Percentiles rank a stretch among this genome's conserved stretches.
These are phyloP conservation scores for Trametes cinnabarina DNA, from an alignment of 768 basidiomycete species.

Conservation along the genomic window DNA sequence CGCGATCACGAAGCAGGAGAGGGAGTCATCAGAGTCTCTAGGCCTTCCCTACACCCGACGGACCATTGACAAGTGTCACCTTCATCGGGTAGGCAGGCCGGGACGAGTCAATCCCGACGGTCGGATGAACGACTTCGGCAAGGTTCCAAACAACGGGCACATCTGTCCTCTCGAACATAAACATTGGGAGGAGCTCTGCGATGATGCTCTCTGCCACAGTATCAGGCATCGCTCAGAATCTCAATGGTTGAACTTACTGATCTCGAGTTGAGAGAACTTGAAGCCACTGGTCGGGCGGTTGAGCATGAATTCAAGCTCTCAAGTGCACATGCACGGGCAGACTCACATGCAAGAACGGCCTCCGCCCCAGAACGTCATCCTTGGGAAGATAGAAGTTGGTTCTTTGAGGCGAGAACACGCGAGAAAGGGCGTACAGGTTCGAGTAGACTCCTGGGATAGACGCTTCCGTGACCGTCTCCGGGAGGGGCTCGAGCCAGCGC, in stretches of 20 bases:
- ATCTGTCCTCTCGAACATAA: slow-evolving; percentile 13
- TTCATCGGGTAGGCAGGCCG: neutral
- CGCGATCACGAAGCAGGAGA: no score
- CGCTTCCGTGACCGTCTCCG: slow-evolving; percentile 7
- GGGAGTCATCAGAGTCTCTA: no score
- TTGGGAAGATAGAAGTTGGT: neutral
- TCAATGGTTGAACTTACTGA: slow-evolving; percentile 33
- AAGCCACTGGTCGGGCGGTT: slow-evolving; percentile 35
- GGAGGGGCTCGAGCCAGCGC: slow-evolving; percentile 18
- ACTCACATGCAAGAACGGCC: slow-evolving; percentile 12
- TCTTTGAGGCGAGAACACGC: no score
- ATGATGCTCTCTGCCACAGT: slow-evolving; percentile 19
- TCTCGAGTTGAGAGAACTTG: slow-evolving; percentile 44
- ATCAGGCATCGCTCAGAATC: no score
- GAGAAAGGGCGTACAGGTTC: neutral
- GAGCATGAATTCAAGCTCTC: neutral
- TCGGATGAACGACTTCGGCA: neutral
- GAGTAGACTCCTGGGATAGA: slow-evolving; percentile 14
- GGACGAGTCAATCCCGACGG: neutral
- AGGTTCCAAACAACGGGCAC: slow-evolving; percentile 16
- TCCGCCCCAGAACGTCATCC: slow-evolving; percentile 17
- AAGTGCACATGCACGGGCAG: neutral
- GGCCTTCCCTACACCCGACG: no score
- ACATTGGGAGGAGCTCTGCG: slow-evolving; percentile 2
- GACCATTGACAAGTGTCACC: no score